phyloP scores from a whole-genome alignment of 805 yeast genomes.

The Suhomyces emberorum region DNA sequence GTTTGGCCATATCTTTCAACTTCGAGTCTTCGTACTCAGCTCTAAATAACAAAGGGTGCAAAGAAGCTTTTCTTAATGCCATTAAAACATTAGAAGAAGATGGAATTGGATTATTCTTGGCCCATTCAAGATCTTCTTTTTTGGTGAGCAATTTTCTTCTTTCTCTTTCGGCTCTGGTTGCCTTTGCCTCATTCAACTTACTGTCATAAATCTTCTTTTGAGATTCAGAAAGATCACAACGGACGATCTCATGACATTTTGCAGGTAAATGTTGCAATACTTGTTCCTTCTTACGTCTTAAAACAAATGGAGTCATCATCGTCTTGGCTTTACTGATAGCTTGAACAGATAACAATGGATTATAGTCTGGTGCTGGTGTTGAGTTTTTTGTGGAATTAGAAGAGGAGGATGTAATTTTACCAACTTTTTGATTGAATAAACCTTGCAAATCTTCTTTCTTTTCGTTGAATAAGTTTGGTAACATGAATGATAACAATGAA shows the following conservation, averaged over 20 bases:
- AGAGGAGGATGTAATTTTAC: constrained; percentile 47
- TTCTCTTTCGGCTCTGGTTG: constrained; percentile 41
- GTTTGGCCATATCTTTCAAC: constrained; percentile 66
- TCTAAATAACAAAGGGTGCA: constrained; percentile 88
- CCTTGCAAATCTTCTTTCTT: constrained; percentile 78
- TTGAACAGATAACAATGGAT: constrained; percentile 83
- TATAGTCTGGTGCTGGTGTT: constrained; percentile 46
- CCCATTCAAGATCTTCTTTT: constrained; percentile 30
- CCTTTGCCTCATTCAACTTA: constrained; percentile 48
- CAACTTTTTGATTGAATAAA: constrained; percentile 83
- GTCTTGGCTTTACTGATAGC: constrained; percentile 91
- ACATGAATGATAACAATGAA: constrained; percentile 84
- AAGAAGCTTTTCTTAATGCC: constrained; percentile 86
- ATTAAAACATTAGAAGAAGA: constrained; percentile 71
- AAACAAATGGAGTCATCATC: constrained; percentile 97
- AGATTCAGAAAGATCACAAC: constrained; percentile 57
- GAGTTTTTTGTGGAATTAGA: constrained; percentile 17
- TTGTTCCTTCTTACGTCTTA: constrained; percentile 88
- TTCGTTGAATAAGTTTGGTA: constrained; percentile 78
- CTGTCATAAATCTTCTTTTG: constrained; percentile 61
- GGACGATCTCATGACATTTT: constrained; percentile 60
- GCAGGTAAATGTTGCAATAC: constrained; percentile 86
- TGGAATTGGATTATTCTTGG: constrained; percentile 32
- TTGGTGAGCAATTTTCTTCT: constrained; percentile 37
- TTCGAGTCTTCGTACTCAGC: constrained; percentile 52